A percentile compares a stretch with the other conserved stretches of the same genome.
phyloP scores from a whole-genome alignment of 768 basidiomycete genomes.

The Russula compacta region DNA sequence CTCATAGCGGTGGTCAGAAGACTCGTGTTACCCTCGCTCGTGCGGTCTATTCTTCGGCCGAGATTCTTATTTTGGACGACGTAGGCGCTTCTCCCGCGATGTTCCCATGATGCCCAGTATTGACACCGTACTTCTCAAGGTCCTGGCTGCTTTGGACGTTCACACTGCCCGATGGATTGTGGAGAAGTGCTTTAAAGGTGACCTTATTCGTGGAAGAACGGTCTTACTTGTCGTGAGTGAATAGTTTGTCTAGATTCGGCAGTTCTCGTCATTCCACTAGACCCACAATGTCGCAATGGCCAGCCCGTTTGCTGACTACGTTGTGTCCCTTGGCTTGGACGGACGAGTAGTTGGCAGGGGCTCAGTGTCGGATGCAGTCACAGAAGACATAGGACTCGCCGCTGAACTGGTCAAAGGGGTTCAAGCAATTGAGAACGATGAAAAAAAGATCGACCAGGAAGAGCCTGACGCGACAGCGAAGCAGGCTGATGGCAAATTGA shows the following conservation, averaged over 20 bases:
- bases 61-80: constrained; percentile 64
- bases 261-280: constrained; percentile 21
- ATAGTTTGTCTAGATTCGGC: neutral
- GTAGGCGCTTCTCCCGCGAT: constrained; percentile 26
- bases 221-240: constrained; percentile 41
- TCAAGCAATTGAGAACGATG: constrained; percentile 22
- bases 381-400: constrained; percentile 30
- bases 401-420: constrained; percentile 23
- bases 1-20: constrained; percentile 45
- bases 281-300: constrained; percentile 48
- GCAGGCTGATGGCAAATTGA: constrained; percentile 44
- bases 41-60: constrained; percentile 50
- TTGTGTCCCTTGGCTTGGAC: constrained; percentile 45
- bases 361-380: constrained; percentile 39
- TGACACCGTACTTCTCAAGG: constrained; percentile 15
- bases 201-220: constrained; percentile 41
- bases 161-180: constrained; percentile 46
- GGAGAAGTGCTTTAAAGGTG: constrained; percentile 40
- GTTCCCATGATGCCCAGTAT: neutral
- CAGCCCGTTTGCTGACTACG: constrained; percentile 43
- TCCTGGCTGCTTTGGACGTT: constrained; percentile 44
- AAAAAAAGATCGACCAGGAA: constrained; percentile 23
- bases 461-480: constrained; percentile 19
- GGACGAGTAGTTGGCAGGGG: constrained; percentile 45
- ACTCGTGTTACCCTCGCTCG: constrained; percentile 49